phyloP scores from a whole-genome alignment of 1,284 basidiomycete species.

The Earliella scabrosa region DNA sequence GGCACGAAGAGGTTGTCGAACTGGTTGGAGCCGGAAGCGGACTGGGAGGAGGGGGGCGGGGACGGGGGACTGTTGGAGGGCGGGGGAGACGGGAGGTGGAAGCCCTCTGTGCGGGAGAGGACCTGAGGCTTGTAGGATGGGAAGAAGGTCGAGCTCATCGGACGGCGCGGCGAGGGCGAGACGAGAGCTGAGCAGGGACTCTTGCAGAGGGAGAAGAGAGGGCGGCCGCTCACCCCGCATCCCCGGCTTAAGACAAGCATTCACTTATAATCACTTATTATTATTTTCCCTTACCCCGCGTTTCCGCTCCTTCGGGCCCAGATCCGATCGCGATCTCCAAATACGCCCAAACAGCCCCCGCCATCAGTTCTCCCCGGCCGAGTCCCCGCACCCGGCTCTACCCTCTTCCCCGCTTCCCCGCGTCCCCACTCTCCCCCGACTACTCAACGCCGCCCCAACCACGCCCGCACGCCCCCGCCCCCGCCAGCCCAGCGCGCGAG shows the following conservation, averaged over 20 bases:
- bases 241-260: slow-evolving; percentile 23
- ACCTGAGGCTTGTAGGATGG: slow-evolving; percentile 45
- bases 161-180: slow-evolving; percentile 13
- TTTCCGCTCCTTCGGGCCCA: slow-evolving; percentile 4
- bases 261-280: slow-evolving; percentile 23
- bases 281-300: slow-evolving; percentile 24
- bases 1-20: slow-evolving; percentile 48
- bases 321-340: slow-evolving; percentile 12
- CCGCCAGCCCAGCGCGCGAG: background rate
- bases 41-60: slow-evolving; percentile 41
- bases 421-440: slow-evolving; percentile 8
- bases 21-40: slow-evolving; percentile 26
- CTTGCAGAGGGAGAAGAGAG: slow-evolving; percentile 11
- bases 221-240: slow-evolving; percentile 25
- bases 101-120: slow-evolving; percentile 60
- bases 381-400: slow-evolving; percentile 22
- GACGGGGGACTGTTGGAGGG: slow-evolving; percentile 43
- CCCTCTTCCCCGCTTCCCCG: slow-evolving; percentile 18
- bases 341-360: slow-evolving; percentile 11
- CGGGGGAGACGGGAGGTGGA: slow-evolving; percentile 57
- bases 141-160: slow-evolving; percentile 32
- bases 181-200: background rate
- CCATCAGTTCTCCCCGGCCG: slow-evolving; percentile 23
- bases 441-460: slow-evolving; percentile 9
- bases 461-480: background rate